Base-by-base conservation (phyloP, 805 yeast genomes). In the Sugiyamaella qingdaonensis region DNA sequence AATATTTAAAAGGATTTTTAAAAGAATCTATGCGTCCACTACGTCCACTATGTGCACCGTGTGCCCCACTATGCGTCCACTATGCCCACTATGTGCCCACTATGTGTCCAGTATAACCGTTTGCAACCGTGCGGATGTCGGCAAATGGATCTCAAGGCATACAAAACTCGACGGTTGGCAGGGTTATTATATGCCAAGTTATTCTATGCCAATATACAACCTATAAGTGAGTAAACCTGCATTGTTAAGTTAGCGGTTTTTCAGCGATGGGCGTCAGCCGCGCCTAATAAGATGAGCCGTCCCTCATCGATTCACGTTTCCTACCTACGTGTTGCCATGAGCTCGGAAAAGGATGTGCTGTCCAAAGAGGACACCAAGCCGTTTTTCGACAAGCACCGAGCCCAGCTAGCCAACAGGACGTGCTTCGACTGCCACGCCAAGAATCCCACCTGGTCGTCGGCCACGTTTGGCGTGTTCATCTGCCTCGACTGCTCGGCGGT, bases 361-460 rank as follows among this genome's bases (percentile, higher is more conserved):
- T 58, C 65, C 48, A 83, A 83, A 65, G 90, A 85, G 61, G 86
- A 85, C 62, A 84, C 85, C 50, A 77, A 78, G 46, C 76, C 76
- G 48, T 79, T 88, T 58, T 88, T 88, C 64, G 73, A 75, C 49
- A 76, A 79, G 67, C 73, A 88, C 61, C 79, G 80, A 62, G 73
- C 84, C 69, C 75, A 78, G 64, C 57, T 82, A 82, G 86, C 89
- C 46, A 91, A 91, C 75, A 85, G 84, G 63, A 69, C 69, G 51
- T 94, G 99, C 72, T 92, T 94, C 72, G 99, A 94, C 68, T 94
- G 99, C 71, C 80, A 86, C 50, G 87, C 91, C 62, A 89, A 87
- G 67, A 91, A 91, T 68, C 98, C 99, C 35, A 89, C 98, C 0
- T 94, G 99, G 99, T 88, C 99, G 2, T 92, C 98, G 11, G 90